Conservation (phyloP, 768 basidiomycete species). For the Hericium rajendrae region DNA sequence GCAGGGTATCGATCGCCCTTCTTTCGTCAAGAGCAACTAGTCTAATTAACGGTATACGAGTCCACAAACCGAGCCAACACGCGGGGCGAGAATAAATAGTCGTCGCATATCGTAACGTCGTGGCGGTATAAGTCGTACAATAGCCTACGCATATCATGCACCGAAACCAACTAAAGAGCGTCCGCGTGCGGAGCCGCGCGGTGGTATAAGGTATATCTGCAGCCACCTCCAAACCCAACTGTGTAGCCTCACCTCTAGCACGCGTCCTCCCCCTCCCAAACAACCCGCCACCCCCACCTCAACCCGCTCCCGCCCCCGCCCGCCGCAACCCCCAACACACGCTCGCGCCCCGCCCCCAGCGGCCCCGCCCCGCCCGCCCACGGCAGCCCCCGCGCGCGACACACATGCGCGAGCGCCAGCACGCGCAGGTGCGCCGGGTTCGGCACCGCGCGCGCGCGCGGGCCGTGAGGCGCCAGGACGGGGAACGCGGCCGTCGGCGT, state of each 20-base stretch:
- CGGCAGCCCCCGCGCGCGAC: conserved; percentile 22
- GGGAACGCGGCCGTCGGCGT: conserved; percentile 1
- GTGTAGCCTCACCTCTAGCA: background rate
- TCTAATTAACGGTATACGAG: too few relatives aligned
- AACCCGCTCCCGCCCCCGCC: conserved; percentile 8
- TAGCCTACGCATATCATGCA: too few relatives aligned
- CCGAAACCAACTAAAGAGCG: too few relatives aligned
- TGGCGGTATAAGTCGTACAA: too few relatives aligned
- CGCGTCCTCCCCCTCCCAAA: conserved; percentile 9
- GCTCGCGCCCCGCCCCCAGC: conserved; percentile 7
- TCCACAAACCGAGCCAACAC: too few relatives aligned
- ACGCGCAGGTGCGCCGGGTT: conserved; percentile 53
- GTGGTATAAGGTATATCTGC: too few relatives aligned
- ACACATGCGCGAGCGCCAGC: conserved; percentile 50
- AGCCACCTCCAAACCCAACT: too few relatives aligned
- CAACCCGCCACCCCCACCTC: conserved; percentile 12
- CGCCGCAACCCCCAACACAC: conserved; percentile 7
- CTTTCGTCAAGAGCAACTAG: too few relatives aligned
- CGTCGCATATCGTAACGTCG: too few relatives aligned
- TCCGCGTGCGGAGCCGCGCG: too few relatives aligned
- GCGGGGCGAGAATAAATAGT: too few relatives aligned
- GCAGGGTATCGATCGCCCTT: too few relatives aligned
- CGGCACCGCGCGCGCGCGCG: conserved; percentile 46
- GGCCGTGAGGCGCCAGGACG: conserved; percentile 17
- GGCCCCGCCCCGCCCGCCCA: conserved; percentile 31